Base-by-base conservation (phyloP, 768 basidiomycete genomes). In the Scleroderma bovista region DNA sequence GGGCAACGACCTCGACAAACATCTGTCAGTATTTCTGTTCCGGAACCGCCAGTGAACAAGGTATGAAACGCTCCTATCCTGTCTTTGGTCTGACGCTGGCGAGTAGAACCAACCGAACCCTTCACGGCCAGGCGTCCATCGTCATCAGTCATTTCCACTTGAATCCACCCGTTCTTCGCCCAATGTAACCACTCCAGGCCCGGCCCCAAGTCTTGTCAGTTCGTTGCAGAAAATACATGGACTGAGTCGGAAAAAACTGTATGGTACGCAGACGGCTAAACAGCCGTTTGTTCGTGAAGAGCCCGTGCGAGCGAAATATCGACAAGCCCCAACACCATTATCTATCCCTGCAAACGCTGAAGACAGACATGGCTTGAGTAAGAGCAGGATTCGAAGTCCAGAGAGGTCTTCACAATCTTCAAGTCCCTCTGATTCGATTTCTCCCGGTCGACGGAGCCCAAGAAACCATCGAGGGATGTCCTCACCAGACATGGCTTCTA, bases 201-300 rank as follows among this genome's bases (percentile, higher is more conserved):
- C 61, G 7, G 65, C 66, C 19, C 78, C 76, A 4, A 81, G 73
- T 50, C 69, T 87, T 1, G 85, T 87, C 43, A 72, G 68, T 20
- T 81, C 80, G 20, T 71, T 86, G 15, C 81, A 86, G 62, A 79
- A 82, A 57, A 74, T 79, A 32, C 84, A 86, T 50, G 84, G 84
- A 3, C 58, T 87, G 42, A 83, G 80, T 8, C 84, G 84, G 68
- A 86, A 85, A 67, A 83, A 83, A 55, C 72, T 81, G 8, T 82
- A 84, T 50, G 76, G 78, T 11, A 48, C 74, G 10, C 79, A 80
- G 57, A 73, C 78, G 16, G 54, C 67, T 16, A 70, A 75, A 23
- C 62, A 69, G 34, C 79, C 82, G 0, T 83, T 83, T 58, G 71
- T 82, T 57, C 69, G 72, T 37, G 78, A 81, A 33, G 79, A 77